A percentile compares a stretch with the other conserved stretches of the same genome.
Evolutionary conservation across 208 protist genomes (phyloP).

Genomic region (Spongospora subterranea): DNA sequence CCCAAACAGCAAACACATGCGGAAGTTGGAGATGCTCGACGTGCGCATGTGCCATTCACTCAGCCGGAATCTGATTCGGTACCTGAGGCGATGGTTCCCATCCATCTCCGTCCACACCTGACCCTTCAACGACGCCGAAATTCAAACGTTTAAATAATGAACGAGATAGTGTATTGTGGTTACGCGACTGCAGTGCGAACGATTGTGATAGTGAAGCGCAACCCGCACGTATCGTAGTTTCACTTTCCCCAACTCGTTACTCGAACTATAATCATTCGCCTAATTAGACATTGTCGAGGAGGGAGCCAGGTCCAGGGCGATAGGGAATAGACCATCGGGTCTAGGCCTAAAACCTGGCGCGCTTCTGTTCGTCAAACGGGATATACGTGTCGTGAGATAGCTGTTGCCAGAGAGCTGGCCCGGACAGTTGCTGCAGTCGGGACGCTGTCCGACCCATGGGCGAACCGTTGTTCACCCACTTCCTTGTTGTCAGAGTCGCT

Average conservation of each 20-base stretch:
- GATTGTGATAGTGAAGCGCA: too few species aligned
- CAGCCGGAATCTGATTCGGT: not conserved
- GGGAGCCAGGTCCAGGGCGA: too few species aligned
- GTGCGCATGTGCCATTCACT: not conserved
- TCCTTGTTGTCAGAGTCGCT: not conserved
- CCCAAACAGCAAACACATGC: not conserved
- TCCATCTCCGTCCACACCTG: too few species aligned
- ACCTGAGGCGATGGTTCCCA: not conserved
- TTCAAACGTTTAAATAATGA: too few species aligned
- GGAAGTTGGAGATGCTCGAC: not conserved
- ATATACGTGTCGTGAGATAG: not conserved
- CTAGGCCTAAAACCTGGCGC: not conserved
- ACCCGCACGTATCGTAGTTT: too few species aligned
- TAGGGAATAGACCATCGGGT: too few species aligned
- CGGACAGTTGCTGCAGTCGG: not conserved
- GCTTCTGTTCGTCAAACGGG: not conserved
- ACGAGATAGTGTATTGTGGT: too few species aligned
- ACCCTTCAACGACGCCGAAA: too few species aligned
- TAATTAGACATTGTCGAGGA: too few species aligned
- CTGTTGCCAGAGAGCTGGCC: not conserved
- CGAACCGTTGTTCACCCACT: conserved; percentile 33
- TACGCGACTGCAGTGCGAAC: too few species aligned
- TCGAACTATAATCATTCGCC: too few species aligned
- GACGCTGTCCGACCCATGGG: not conserved
- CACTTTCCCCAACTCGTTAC: too few species aligned